Conservation (phyloP, 1,284 basidiomycete species). For the Neolentinus lepideus region DNA sequence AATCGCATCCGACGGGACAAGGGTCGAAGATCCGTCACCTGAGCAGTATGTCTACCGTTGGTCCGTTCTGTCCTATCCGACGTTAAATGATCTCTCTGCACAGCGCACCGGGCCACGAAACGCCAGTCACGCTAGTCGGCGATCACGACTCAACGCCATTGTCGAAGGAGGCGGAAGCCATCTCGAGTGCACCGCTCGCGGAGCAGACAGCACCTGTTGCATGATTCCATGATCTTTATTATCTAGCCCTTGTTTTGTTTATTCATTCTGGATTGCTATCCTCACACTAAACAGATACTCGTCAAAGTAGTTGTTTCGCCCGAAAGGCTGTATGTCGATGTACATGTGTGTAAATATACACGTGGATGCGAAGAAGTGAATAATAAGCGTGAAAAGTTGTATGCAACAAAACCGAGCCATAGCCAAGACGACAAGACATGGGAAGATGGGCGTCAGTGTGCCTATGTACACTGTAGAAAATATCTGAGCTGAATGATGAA, state of each 20-base stretch:
- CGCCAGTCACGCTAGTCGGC: neutral
- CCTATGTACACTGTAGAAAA: too few relatives aligned
- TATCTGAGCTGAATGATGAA: too few relatives aligned
- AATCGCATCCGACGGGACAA: constrained; percentile 54
- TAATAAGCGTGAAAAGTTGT: neutral
- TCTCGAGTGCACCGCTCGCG: neutral
- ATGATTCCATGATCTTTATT: neutral
- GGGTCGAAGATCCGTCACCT: constrained; percentile 14
- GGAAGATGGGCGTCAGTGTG: too few relatives aligned
- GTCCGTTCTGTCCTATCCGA: neutral
- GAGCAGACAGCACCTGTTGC: neutral
- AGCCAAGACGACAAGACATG: too few relatives aligned
- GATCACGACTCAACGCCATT: neutral
- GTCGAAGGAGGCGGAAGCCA: neutral
- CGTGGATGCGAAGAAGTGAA: neutral
- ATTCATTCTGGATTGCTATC: neutral
- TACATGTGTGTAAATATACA: neutral
- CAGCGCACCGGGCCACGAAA: neutral
- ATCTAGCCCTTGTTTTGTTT: too few relatives aligned
- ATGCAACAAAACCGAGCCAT: neutral
- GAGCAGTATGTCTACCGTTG: neutral
- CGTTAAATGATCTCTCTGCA: neutral
- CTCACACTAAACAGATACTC: neutral
- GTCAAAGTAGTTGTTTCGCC: neutral
- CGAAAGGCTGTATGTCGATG: neutral